Base-by-base conservation (phyloP, 2,329 filamentous ascomycete species). In the Aspergillus sp. region DNA sequence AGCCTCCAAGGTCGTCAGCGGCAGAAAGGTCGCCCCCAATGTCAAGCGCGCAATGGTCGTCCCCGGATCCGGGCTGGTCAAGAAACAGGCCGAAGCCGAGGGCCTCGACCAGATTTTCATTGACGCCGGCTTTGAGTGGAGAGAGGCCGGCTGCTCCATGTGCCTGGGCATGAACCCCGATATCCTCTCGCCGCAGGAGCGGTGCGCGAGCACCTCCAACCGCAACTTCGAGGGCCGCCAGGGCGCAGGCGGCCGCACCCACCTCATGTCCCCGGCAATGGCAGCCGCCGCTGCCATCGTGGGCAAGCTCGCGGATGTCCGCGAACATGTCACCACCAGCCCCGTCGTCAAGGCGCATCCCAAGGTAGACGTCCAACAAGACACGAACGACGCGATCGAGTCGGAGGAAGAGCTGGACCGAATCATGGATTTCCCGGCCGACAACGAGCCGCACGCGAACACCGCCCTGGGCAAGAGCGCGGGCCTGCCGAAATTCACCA, bases 151-250 rank as follows among this genome's bases (percentile, higher is more conserved):
- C 30, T 98, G 91, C 74, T 93, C 85, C 42, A 98, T 98, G 91
- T 96, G 91, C 58, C 74, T 98, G 34, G 91, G 91, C 58, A 98
- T 98, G 89, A 98, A 98, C 69, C 89, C 91, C 0, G 91, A 98
- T 59, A 96, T 98, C 43, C 74, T 96, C 29, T 78, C 86, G 2
- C 88, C 91, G 33, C 75, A 82, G 58, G 91, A 98, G 66, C 80
- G 91, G 52, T 96, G 91, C 58, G 91, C 91, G 26, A 89, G 82
- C 55, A 96, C 91, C 30, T 93, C 85, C 42, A 96, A 96, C 68
- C 83, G 91, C 51, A 96, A 96, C 64, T 96, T 96, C 48, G 91
- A 96, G 60, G 91, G 91, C 41, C 81, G 91, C 43, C 91, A 98
- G 65, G 91, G 91, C 55, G 86, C 89, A 39, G 78, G 79, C 41